Conservation (phyloP, 2,329 filamentous ascomycete genomes). For the Fusarium aywerte region DNA sequence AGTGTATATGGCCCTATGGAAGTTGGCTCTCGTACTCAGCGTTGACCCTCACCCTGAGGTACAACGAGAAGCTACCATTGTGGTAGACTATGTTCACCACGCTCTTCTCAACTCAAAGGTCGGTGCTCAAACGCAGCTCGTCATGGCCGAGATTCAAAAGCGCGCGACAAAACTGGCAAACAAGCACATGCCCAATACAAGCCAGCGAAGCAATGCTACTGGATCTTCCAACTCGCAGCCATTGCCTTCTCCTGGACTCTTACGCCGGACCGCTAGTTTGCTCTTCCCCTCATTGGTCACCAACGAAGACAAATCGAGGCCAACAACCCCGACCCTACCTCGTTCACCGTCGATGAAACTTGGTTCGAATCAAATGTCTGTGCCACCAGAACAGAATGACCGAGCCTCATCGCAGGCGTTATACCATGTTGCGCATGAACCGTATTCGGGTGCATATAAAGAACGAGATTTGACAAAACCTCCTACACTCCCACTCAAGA, state of each 20-base stretch:
- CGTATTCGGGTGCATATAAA: conserved; percentile 80
- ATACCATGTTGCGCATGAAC: conserved; percentile 81
- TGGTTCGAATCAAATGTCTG: conserved; percentile 55
- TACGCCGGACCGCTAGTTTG: conserved; percentile 72
- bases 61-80: conserved; percentile 82
- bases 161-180: conserved; percentile 60
- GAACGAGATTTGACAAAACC: conserved; percentile 67
- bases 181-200: conserved; percentile 55
- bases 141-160: conserved; percentile 78
- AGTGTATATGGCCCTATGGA: conserved; percentile 94
- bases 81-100: conserved; percentile 87
- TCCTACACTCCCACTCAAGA: conserved; percentile 79
- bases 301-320: conserved; percentile 57
- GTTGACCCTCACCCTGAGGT: conserved; percentile 96
- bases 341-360: conserved; percentile 52
- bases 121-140: conserved; percentile 72
- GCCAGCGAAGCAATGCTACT: conserved; percentile 57
- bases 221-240: conserved; percentile 56
- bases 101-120: conserved; percentile 81
- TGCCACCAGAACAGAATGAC: conserved; percentile 81
- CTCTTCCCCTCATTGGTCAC: conserved; percentile 69
- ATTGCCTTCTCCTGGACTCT: conserved; percentile 65
- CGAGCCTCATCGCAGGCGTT: conserved; percentile 66
- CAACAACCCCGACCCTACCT: conserved; percentile 46
- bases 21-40: conserved; percentile 87